Conservation (phyloP, 306 rosid species). For the Malus sylvestris region DNA sequence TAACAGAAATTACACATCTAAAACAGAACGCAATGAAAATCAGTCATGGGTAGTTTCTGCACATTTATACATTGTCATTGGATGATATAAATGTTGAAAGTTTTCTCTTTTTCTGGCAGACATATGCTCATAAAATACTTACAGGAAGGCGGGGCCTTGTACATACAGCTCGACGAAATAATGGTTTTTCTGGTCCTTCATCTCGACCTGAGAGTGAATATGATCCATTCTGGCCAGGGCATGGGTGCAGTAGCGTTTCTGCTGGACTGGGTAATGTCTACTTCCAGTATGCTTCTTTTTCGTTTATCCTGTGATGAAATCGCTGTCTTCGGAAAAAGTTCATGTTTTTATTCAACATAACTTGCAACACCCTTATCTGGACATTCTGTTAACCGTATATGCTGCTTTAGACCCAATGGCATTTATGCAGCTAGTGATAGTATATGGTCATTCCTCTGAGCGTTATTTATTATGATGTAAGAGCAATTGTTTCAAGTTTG, state of each 20-base stretch:
- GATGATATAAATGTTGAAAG: neutral
- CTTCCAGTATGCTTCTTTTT: neutral
- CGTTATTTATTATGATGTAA: neutral
- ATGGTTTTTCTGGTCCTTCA: conserved; percentile 69
- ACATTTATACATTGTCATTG: neutral
- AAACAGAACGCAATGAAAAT: neutral
- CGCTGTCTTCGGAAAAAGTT: neutral
- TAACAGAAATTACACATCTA: neutral
- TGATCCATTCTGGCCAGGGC: conserved; percentile 90
- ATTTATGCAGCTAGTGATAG: neutral
- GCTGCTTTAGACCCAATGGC: neutral
- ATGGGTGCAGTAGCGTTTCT: conserved; percentile 93
- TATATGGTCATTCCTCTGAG: neutral
- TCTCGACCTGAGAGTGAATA: conserved; percentile 74
- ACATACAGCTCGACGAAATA: conserved; percentile 53
- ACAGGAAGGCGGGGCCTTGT: conserved; percentile 77
- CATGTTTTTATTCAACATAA: neutral
- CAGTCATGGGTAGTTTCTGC: neutral
- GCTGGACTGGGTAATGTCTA: conserved; percentile 82
- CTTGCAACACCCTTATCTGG: neutral
- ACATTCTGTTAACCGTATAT: neutral
- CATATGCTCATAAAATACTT: conserved; percentile 81
- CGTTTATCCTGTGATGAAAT: neutral
- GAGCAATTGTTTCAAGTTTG: neutral
- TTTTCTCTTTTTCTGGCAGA: conserved; percentile 37